Conservation (phyloP, 140 eudicot species). For the Cichorium intybus region DNA sequence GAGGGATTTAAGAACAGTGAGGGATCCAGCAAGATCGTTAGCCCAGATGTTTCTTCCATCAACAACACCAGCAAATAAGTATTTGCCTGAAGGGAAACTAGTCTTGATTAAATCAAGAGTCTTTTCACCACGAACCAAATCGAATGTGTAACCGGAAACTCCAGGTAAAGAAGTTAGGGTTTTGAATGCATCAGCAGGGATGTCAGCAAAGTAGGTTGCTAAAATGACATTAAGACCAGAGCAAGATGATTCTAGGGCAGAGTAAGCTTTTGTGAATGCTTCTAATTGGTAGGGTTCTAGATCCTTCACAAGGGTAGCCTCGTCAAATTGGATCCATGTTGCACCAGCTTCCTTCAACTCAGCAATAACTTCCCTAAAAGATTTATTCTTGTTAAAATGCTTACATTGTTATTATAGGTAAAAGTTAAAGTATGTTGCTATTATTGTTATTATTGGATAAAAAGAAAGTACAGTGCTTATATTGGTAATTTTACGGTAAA, state of each 20-base stretch:
- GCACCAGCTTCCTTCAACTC: constrained; percentile 90
- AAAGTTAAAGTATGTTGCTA: no score
- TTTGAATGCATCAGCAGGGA: constrained; percentile 61
- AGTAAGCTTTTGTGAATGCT: constrained; percentile 64
- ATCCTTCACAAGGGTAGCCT: constrained; percentile 78
- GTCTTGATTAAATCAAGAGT: constrained; percentile 65
- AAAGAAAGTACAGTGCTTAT: no score
- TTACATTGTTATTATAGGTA: no score
- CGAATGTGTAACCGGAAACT: constrained; percentile 62
- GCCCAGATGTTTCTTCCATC: constrained; percentile 95
- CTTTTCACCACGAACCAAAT: constrained; percentile 75
- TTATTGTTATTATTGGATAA: no score
- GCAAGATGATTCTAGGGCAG: constrained; percentile 57
- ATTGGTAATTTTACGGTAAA: no score
- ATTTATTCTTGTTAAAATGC: background rate
- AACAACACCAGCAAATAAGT: constrained; percentile 82
- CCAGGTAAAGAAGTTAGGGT: constrained; percentile 58
- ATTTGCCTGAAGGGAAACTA: constrained; percentile 75
- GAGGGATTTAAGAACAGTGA: constrained; percentile 48
- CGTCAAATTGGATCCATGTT: constrained; percentile 78
- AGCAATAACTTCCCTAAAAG: constrained; percentile 65
- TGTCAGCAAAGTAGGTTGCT: constrained; percentile 82
- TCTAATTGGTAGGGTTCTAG: constrained; percentile 61
- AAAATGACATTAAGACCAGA: constrained; percentile 68
- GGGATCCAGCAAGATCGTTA: constrained; percentile 71